Conservation (phyloP, 2,329 filamentous ascomycete species). For the Xylaria sp. region DNA sequence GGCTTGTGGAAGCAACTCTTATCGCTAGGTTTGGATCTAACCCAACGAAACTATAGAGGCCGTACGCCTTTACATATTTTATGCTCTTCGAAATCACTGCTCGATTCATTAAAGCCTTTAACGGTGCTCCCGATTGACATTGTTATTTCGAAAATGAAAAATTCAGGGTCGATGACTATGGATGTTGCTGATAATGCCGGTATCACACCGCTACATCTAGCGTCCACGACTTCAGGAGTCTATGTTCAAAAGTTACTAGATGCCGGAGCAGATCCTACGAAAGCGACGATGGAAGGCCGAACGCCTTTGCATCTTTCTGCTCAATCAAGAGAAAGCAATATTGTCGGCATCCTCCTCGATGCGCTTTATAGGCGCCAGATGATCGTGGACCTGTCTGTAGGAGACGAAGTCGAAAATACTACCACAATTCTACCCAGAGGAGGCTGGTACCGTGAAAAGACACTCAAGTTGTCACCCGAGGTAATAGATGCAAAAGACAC, state of each 20-base stretch:
- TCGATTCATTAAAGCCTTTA: neutral
- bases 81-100: neutral
- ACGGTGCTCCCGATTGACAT: conserved; percentile 6
- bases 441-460: conserved; percentile 13
- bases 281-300: conserved; percentile 9
- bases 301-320: conserved; percentile 21
- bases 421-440: neutral
- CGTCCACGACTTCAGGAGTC: neutral
- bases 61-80: conserved; percentile 24
- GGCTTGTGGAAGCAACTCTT: conserved; percentile 8
- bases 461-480: neutral
- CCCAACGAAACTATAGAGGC: conserved; percentile 8
- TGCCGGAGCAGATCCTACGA: conserved; percentile 13
- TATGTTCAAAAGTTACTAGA: conserved; percentile 12
- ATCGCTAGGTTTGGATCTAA: conserved; percentile 10
- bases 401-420: neutral
- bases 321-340: conserved; percentile 17
- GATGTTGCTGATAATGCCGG: conserved; percentile 18
- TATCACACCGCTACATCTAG: conserved; percentile 20
- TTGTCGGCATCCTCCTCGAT: conserved; percentile 19
- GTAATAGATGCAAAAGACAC: conserved; percentile 6
- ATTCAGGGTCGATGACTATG: neutral
- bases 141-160: conserved; percentile 16
- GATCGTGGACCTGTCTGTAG: neutral
- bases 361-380: conserved; percentile 7